phyloP scores from a whole-genome alignment of 805 yeast species.

The Saccharomyces jurei region DNA sequence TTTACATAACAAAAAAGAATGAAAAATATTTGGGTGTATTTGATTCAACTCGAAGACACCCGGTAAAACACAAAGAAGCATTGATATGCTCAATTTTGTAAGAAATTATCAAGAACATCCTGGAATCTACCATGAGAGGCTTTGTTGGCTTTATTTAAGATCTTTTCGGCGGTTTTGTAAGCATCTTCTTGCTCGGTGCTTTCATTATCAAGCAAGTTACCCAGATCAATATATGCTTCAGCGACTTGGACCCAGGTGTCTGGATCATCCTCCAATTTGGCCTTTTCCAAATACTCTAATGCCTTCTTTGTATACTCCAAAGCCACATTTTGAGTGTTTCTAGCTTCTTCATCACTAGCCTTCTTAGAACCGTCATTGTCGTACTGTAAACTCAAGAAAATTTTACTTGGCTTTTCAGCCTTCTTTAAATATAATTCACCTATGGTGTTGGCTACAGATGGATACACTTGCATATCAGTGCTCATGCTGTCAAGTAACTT shows the following conservation, averaged over 20 bases:
- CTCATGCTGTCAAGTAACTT: conserved; percentile 14
- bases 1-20: neutral
- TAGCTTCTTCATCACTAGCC: conserved; percentile 20
- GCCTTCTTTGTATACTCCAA: conserved; percentile 44
- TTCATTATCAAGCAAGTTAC: conserved; percentile 61
- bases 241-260: conserved; percentile 77
- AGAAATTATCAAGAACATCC: conserved; percentile 50
- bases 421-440: conserved; percentile 60
- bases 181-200: conserved; percentile 57
- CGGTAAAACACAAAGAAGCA: neutral
- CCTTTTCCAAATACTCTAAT: conserved; percentile 45
- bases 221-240: conserved; percentile 75
- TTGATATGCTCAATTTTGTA: conserved; percentile 9
- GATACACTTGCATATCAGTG: conserved; percentile 24
- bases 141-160: conserved; percentile 63
- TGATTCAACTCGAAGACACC: neutral
- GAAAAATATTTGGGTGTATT: neutral
- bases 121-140: conserved; percentile 72
- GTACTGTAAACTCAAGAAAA: conserved; percentile 50
- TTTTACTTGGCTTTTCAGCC: conserved; percentile 52
- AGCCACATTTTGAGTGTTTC: conserved; percentile 44
- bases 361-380: conserved; percentile 38
- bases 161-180: conserved; percentile 62
- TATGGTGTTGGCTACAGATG: conserved; percentile 39
- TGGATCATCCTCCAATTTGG: conserved; percentile 67